Percentiles rank a stretch among this genome's conserved stretches.
These are phyloP conservation scores for Dipteronia dyeriana DNA, from an alignment of 345 rosid genomes.

Conservation along the genomic window DNA sequence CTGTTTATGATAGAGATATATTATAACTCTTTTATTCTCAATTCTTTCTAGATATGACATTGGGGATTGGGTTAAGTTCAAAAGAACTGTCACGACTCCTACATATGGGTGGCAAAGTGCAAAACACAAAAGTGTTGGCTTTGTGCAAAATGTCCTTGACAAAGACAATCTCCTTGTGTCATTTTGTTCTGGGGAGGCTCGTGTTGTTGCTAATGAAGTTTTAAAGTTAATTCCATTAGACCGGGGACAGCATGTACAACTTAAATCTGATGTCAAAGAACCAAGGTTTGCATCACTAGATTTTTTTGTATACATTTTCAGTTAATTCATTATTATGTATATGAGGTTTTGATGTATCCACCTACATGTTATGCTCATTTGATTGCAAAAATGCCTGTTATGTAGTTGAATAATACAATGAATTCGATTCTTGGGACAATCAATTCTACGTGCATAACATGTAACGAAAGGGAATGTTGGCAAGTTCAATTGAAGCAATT, in stretches of 20 bases:
- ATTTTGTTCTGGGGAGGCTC: conserved; percentile 91
- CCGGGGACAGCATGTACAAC: conserved; percentile 93
- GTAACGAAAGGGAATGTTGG: background rate
- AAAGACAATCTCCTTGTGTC: conserved; percentile 73
- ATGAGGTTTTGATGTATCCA: background rate
- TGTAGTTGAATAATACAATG: background rate
- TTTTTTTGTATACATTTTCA: conserved; percentile 4
- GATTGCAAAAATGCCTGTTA: conserved; percentile 11
- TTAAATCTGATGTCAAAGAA: conserved; percentile 72
- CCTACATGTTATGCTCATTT: background rate
- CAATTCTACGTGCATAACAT: background rate
- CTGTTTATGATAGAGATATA: background rate
- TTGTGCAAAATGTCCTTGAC: conserved; percentile 83
- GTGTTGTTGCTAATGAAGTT: conserved; percentile 80
- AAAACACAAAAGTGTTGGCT: conserved; percentile 83
- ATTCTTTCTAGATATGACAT: conserved; percentile 65
- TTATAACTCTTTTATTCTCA: background rate
- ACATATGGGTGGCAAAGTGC: conserved; percentile 96
- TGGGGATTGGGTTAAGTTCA: conserved; percentile 98
- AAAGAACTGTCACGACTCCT: conserved; percentile 70
- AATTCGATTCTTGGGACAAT: background rate
- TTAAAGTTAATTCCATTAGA: conserved; percentile 88
- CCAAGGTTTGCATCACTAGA: conserved; percentile 68
- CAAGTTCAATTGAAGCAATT: background rate
- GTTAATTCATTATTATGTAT: background rate